Evolutionary conservation across 305 asterid genomes (phyloP), one percentile per base, ranked within the genome.

Genomic region (Solanum hybrid): DNA sequence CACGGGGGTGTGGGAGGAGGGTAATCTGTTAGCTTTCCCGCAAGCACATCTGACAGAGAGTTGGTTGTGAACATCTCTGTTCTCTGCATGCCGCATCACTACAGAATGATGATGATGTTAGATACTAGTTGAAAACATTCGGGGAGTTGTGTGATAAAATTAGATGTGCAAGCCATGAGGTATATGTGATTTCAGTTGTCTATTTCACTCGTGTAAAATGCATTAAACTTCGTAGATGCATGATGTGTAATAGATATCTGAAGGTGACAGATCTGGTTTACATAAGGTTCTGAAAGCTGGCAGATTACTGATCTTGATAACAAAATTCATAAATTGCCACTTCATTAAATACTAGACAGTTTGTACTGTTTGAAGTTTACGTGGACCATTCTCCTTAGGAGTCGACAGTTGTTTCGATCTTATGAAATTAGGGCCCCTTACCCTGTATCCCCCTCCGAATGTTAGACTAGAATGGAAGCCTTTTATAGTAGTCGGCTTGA

Each of bases 241-340:
- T 61, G 32, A 11, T 85, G 88, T 85, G 14, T 33, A 57, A 32
- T 22, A 32, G 33, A 0, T 22, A 57, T 85, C 14, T 32, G 31
- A 32, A 61, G 88, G 88, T 57, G 51, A 85, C 77, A 85, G 38
- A 84, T 80, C 51, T 85, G 73, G 88, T 51, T 84, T 84, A 22
- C 39, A 22, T 57, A 10, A 51, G 51, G 33, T 85, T 57, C 78
- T 31, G 77, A 85, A 61, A 61, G 77, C 73, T 57, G 45, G 31
- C 14, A 22, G 88, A 85, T 22, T 33, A 32, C n/a, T 57, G 76
- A 32, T 57, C 22, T 57, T 57, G 88, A 85, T n/a, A 0, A 85
- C 78, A 32, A 22, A 85, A 20, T 85, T 80, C 78, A 57, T 85
- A 32, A 61, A 61, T 32, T 7, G 31, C 8, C 88, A 85, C 32